Evolutionary conservation across 306 rosid species (phyloP).

Genomic region (Betula pendula): DNA sequence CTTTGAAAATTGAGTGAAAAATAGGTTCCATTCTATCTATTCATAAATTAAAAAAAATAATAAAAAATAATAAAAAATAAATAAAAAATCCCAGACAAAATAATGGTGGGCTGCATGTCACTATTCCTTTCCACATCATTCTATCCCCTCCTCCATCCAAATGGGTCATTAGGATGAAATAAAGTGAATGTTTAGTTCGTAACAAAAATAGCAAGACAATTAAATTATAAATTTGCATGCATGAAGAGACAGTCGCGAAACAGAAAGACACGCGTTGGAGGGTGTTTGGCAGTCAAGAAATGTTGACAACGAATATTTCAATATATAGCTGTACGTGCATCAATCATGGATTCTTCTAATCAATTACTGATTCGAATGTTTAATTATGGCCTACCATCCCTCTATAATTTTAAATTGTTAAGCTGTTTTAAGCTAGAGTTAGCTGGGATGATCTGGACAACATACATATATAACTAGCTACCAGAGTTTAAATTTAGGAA

Average conservation of each 20-base stretch:
- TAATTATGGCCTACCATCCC: constrained; percentile 19
- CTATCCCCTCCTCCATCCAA: neutral
- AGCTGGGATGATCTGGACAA: neutral
- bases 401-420: constrained; percentile 10
- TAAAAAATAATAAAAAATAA: too few species aligned
- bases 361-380: constrained; percentile 31
- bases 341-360: constrained; percentile 11
- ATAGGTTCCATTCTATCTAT: too few species aligned
- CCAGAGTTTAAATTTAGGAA: too few species aligned
- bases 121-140: too few species aligned
- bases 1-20: too few species aligned
- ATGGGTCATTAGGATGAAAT: neutral
- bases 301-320: constrained; percentile 19
- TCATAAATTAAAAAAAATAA: too few species aligned
- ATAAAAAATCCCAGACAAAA: too few species aligned
- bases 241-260: constrained; percentile 11
- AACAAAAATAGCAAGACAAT: neutral
- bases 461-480: too few species aligned
- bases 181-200: neutral
- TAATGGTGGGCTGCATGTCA: too few species aligned
- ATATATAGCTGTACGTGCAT: constrained; percentile 8
- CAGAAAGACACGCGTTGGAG: constrained; percentile 21
- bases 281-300: constrained; percentile 25
- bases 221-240: neutral
- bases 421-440: neutral